phyloP scores from a whole-genome alignment of 345 rosid species.

The Corchorus olitorius region DNA sequence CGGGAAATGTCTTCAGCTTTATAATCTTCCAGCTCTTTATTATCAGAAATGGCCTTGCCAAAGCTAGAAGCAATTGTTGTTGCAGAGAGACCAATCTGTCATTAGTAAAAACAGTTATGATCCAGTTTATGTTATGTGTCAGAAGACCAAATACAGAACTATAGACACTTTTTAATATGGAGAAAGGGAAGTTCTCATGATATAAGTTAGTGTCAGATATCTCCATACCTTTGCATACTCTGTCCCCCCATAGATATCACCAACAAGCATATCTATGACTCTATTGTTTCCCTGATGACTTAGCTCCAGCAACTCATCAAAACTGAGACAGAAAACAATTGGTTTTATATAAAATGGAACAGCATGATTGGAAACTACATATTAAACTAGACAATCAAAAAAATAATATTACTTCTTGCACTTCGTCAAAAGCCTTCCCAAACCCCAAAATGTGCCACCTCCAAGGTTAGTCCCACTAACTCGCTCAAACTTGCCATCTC shows the following conservation, averaged over 20 bases:
- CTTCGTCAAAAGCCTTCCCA: conserved; percentile 82
- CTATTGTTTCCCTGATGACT: conserved; percentile 81
- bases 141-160: conserved; percentile 10
- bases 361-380: conserved; percentile 10
- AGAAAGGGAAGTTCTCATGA: not conserved
- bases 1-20: conserved; percentile 71
- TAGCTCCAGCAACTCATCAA: conserved; percentile 59
- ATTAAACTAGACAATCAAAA: conserved; percentile 11
- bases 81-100: conserved; percentile 74
- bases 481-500: conserved; percentile 77
- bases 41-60: conserved; percentile 74
- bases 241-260: conserved; percentile 88
- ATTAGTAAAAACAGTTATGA: conserved; percentile 11
- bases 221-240: conserved; percentile 64
- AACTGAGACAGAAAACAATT: conserved; percentile 17
- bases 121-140: conserved; percentile 14
- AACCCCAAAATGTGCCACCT: conserved; percentile 88
- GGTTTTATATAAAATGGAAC: not conserved
- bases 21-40: conserved; percentile 75
- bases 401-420: conserved; percentile 61
- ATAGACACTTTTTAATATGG: not conserved
- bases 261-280: conserved; percentile 86
- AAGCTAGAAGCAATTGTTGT: conserved; percentile 87
- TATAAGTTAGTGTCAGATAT: not conserved
- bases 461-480: conserved; percentile 92